Base-by-base conservation (phyloP, 768 basidiomycete species). In the Suillus decipiens region DNA sequence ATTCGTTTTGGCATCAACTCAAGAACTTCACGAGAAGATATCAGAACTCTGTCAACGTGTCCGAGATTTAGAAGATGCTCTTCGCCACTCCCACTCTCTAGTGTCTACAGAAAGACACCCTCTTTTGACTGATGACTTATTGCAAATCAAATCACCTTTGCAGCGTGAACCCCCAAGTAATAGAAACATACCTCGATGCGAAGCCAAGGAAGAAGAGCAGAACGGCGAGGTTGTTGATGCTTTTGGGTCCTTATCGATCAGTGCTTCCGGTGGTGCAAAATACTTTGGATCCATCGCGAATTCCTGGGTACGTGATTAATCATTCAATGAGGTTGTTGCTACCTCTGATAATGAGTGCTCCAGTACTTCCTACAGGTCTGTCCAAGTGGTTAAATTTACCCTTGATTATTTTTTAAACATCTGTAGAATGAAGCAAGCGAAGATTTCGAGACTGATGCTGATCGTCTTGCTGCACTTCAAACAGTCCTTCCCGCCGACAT, bases 21-120 rank as follows among this genome's bases (percentile, higher is more conserved):
- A 89, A 73, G 90, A 92, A 67, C 79, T 93, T 1, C 91, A 93
- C 69, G 90, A 92, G 74, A 92, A 93, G 74, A 92, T 93, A 60
- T 78, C 84, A 22, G 86, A 90, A 69, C 83, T 93, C 5, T 85
- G 87, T 34, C 84, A 77, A 64, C 89, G 91, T 50, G 86, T 92
- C 28, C 85, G 91, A 62, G 86, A 92, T 58, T 82, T 93, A 24
- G 91, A 93, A 69, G 91, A 93, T 67, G 85, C 78, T 10, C 76
- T 93, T 33, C 82, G 89, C 33, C 69, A 77, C 1, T 82, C 87
- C 0, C 89, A 93, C 67, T 73, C 80, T 7, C 81, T 82, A 55
- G 72, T 88, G 19, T 84, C 90, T 1, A 63, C 76, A 15, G 88
- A 90, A 8, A 76, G 73, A 10, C 91, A 93, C 63, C 86, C 87